Evolutionary conservation across 129 eudicot genomes (phyloP).

Genomic region (Escallonia herrerae): DNA sequence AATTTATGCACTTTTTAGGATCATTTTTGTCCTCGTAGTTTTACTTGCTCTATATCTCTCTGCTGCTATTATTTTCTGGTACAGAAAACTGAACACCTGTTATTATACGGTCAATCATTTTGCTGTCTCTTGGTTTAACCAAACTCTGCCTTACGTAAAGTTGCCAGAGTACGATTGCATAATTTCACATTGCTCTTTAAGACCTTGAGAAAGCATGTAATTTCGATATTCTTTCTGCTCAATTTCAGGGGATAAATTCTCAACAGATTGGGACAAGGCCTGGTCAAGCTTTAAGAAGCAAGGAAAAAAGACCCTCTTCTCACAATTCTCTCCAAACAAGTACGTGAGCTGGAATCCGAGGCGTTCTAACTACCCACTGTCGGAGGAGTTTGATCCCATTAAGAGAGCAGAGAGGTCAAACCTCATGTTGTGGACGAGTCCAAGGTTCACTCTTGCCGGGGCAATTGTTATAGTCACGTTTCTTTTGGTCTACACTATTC

Average conservation of each 20-base stretch:
- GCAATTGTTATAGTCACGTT: constrained; percentile 73
- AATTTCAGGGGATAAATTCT: constrained; percentile 48
- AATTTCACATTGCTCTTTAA: background rate
- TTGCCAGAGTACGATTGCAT: too few relatives aligned
- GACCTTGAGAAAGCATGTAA: background rate
- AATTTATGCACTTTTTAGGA: too few relatives aligned
- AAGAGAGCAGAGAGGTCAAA: constrained; percentile 91
- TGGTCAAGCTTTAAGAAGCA: constrained; percentile 91
- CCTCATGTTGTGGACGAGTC: constrained; percentile 84
- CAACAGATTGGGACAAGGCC: constrained; percentile 94
- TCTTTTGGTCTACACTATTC: constrained; percentile 72
- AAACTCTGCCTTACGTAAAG: too few relatives aligned
- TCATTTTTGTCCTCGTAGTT: too few relatives aligned
- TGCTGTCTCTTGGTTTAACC: too few relatives aligned
- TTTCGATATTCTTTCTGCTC: constrained; percentile 1
- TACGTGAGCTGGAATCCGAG: constrained; percentile 93
- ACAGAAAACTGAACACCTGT: too few relatives aligned
- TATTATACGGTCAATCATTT: too few relatives aligned
- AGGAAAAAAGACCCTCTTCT: constrained; percentile 60
- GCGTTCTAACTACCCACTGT: constrained; percentile 73
- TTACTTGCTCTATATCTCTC: too few relatives aligned
- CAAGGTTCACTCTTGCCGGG: constrained; percentile 65
- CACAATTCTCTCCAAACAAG: constrained; percentile 78
- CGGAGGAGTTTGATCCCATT: constrained; percentile 91
- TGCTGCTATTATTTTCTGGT: too few relatives aligned